phyloP scores from a whole-genome alignment of 2,329 filamentous ascomycete species.

The Alternaria sp. region DNA sequence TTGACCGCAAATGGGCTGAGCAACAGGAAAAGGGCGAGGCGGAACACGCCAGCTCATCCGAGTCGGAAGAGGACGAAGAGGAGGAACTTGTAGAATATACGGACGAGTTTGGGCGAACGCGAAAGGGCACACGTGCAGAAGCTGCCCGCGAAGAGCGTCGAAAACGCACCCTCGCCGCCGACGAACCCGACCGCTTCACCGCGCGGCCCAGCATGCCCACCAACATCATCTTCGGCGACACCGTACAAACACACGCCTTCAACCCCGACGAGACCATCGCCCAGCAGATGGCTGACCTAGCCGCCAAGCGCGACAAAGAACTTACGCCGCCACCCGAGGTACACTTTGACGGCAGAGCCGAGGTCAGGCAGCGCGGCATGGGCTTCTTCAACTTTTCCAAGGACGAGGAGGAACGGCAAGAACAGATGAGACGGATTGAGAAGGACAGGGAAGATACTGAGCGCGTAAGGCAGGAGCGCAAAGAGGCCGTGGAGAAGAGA shows the following conservation, averaged over 20 bases:
- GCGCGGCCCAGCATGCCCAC: conserved; percentile 71
- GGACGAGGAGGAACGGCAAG: conserved; percentile 69
- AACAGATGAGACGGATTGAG: conserved; percentile 78
- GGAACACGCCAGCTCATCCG: conserved; percentile 49
- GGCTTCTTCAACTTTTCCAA: conserved; percentile 91
- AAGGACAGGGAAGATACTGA: conserved; percentile 73
- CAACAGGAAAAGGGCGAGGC: conserved; percentile 55
- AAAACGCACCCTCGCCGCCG: conserved; percentile 60
- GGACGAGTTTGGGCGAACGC: conserved; percentile 89
- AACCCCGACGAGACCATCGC: conserved; percentile 70
- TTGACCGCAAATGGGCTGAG: conserved; percentile 95
- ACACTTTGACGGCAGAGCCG: conserved; percentile 85
- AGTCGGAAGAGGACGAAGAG: conserved; percentile 46
- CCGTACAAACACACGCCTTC: conserved; percentile 84
- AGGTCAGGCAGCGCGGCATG: conserved; percentile 85
- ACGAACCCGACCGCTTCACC: conserved; percentile 72
- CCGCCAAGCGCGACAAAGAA: conserved; percentile 77
- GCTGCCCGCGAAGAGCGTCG: conserved; percentile 68
- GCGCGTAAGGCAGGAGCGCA: conserved; percentile 56
- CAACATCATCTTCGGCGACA: conserved; percentile 82
- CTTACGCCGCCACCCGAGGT: conserved; percentile 78
- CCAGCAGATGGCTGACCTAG: conserved; percentile 78
- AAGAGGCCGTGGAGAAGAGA: conserved; percentile 65
- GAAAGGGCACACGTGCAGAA: conserved; percentile 74
- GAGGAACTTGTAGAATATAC: conserved; percentile 81